Percentiles rank a stretch among this genome's conserved stretches.
Evolutionary conservation across 306 rosid species (phyloP).

Genomic region (Lablab purpureus): DNA sequence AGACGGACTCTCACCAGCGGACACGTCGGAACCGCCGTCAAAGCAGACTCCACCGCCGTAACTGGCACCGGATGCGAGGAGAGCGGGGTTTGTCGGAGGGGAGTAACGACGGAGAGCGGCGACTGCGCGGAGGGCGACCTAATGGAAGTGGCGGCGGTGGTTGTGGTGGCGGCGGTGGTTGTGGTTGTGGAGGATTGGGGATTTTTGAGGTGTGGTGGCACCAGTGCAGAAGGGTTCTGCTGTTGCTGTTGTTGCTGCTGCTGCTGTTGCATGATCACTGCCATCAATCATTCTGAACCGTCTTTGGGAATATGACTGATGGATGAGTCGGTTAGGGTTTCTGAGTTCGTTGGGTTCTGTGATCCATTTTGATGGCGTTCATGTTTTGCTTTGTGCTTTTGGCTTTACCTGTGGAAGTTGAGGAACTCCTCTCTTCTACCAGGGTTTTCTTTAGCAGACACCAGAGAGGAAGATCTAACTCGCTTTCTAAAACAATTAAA

Average conservation of each 20-base stretch:
- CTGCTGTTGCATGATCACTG: constrained; percentile 74
- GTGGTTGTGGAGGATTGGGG: constrained; percentile 57
- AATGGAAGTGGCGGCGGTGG: constrained; percentile 41
- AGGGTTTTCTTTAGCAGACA: constrained; percentile 36
- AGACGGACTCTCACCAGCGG: constrained; percentile 77
- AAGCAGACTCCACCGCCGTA: constrained; percentile 54
- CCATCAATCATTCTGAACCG: constrained; percentile 85
- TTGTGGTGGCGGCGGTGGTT: constrained; percentile 27
- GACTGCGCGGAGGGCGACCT: constrained; percentile 42
- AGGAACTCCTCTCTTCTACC: not conserved
- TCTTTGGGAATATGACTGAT: not conserved
- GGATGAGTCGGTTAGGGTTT: constrained; percentile 44
- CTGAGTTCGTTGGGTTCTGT: not conserved
- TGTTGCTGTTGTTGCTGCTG: constrained; percentile 64
- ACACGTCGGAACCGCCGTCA: constrained; percentile 43
- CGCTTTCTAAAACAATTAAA: not conserved
- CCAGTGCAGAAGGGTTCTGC: constrained; percentile 73
- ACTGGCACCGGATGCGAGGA: constrained; percentile 53
- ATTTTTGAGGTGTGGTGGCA: constrained; percentile 60
- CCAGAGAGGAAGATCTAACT: not conserved
- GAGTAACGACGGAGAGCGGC: constrained; percentile 44
- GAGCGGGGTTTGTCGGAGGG: constrained; percentile 59
- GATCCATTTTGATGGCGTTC: constrained; percentile 19
- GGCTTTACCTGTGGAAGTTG: not conserved
- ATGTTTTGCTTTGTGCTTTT: not conserved